Base-by-base conservation (phyloP, 768 basidiomycete species). In the Suillus lakei region DNA sequence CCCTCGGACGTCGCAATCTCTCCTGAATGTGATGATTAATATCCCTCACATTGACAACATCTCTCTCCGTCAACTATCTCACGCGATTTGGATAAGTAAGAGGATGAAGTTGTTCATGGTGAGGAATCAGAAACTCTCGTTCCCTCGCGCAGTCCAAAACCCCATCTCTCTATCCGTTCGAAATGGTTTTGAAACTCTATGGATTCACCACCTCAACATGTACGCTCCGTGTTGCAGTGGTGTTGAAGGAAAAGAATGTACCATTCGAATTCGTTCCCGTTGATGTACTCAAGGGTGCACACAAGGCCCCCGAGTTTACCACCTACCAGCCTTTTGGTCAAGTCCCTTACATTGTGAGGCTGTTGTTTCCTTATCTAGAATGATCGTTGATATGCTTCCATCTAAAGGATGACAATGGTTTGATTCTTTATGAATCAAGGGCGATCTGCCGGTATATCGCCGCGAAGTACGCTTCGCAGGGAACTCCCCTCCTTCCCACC, bases 281-380 rank as follows among this genome's bases (percentile, higher is more conserved):
- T 62, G 80, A 87, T 67, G 62, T 85, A 18, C 28, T 53, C 63
- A 80, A 81, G 55, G 70, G 65, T 32, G 81, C 80, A 69, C 84
- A 88, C 70, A 88, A 87, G 73, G 41, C 76, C 0, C 72, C 82
- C 1, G 82, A 70, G 5, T 86, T 78, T 77, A 50, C 84, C 36
- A 73, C 74, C 28, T 79, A 82, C 63, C 88, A 92, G 61, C 91
- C 90, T 0, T 86, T 85, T 68, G 82, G 82, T 13, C 80, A 84
- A 67, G 76, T 85, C 32, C 84, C 84, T 9, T 80, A 72, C 61
- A 73, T 74, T 26, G 65, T 71, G 21, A 41, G 60, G 59, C 10
- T 18, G 10, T 43, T 2, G 3, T 15, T 13, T 21, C 26, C 30
- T 28, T 12, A 32, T 48, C 21, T 30, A 62, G 15, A 55, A 58